Percentiles rank a stretch among this genome's conserved stretches.
Conservation (phyloP, 371 early-diverging fungal species). For the Mortierella sp. region DNA sequence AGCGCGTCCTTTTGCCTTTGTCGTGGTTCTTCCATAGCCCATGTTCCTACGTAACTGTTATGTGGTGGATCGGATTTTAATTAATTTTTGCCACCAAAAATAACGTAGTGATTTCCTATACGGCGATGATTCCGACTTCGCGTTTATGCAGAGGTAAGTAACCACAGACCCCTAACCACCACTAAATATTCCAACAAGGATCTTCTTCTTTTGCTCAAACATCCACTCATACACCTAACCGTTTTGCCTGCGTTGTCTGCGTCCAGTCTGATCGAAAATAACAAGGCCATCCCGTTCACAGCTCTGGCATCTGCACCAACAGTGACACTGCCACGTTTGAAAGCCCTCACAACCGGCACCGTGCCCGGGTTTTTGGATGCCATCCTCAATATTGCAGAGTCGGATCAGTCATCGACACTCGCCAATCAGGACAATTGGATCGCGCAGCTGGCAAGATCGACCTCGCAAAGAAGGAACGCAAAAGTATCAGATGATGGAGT, state of each 20-base stretch:
- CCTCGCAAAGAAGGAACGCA: constrained; percentile 51
- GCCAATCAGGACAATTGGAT: constrained; percentile 80
- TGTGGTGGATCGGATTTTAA: neutral
- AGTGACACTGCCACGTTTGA: constrained; percentile 94
- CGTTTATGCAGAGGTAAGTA: constrained; percentile 67
- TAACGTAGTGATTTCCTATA: constrained; percentile 84
- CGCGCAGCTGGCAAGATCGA: constrained; percentile 68
- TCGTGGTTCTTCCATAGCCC: constrained; percentile 1
- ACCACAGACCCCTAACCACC: neutral
- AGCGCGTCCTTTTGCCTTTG: too few relatives aligned
- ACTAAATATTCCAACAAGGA: neutral
- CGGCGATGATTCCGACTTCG: constrained; percentile 72
- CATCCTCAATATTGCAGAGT: constrained; percentile 87
- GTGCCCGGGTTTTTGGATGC: constrained; percentile 81
- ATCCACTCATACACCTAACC: neutral
- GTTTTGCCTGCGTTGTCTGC: neutral
- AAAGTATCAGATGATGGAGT: too few relatives aligned
- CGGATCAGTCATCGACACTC: constrained; percentile 77
- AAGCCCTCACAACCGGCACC: constrained; percentile 90
- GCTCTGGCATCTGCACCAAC: constrained; percentile 90
- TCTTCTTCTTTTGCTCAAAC: neutral
- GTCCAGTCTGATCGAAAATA: constrained; percentile 59
- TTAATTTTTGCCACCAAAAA: too few relatives aligned
- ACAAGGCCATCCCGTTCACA: constrained; percentile 72
- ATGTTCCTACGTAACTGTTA: neutral